Evolutionary conservation across 1,284 basidiomycete genomes (phyloP).

Genomic region (Fomitopsis betulina): DNA sequence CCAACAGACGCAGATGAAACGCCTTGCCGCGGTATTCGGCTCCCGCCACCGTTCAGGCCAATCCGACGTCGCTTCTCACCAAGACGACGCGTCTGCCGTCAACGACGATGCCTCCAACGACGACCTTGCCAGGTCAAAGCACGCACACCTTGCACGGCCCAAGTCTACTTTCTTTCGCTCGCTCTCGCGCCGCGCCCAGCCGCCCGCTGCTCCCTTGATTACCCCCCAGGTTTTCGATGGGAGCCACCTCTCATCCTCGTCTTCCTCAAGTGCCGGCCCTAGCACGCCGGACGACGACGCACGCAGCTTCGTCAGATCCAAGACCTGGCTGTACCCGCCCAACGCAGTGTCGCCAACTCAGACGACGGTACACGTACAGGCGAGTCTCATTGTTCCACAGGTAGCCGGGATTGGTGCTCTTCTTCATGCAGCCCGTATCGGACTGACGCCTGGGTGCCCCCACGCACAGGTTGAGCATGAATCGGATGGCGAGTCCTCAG

Average conservation of each 20-base stretch:
- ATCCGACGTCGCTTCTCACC: conserved; percentile 26
- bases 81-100: conserved; percentile 14
- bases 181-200: conserved; percentile 24
- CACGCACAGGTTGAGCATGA: conserved; percentile 15
- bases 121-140: conserved; percentile 6
- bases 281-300: conserved; percentile 60
- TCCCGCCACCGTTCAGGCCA: conserved; percentile 46
- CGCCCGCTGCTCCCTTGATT: conserved; percentile 16
- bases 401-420: background rate
- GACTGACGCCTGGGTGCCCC: background rate
- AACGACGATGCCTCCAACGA: conserved; percentile 4
- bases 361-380: conserved; percentile 8
- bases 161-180: conserved; percentile 28
- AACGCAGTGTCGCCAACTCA: conserved; percentile 8
- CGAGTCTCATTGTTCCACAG: background rate
- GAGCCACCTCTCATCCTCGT: conserved; percentile 42
- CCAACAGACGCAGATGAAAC: conserved; percentile 38
- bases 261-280: conserved; percentile 52
- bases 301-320: conserved; percentile 28
- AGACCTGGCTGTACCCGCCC: conserved; percentile 4
- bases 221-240: conserved; percentile 12
- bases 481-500: conserved; percentile 20
- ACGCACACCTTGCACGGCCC: conserved; percentile 15
- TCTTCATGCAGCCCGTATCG: background rate
- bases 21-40: conserved; percentile 50